phyloP scores from a whole-genome alignment of 1,139 yeast genomes.

The Wickerhamiella pararugosa region DNA sequence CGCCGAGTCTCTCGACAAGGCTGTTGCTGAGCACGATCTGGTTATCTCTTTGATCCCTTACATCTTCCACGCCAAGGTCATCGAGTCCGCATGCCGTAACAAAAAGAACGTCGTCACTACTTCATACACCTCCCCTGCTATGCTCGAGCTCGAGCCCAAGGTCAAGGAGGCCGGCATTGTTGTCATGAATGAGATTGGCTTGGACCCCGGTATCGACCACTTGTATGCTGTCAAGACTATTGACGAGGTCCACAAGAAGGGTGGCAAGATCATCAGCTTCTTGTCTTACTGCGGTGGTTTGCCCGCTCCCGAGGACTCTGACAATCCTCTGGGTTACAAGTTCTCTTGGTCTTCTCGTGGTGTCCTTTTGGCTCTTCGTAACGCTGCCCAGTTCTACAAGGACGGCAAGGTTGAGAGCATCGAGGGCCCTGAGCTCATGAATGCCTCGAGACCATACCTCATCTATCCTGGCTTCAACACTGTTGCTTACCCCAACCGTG shows the following conservation, averaged over 20 bases:
- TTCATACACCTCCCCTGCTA: constrained; percentile 87
- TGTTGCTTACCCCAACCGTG: constrained; percentile 96
- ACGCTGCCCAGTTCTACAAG: constrained; percentile 78
- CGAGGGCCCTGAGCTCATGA: constrained; percentile 85
- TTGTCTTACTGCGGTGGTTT: constrained; percentile 96
- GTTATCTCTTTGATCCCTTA: constrained; percentile 93
- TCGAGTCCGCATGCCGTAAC: constrained; percentile 79
- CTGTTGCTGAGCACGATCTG: constrained; percentile 63
- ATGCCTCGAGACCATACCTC: constrained; percentile 85
- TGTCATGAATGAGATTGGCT: constrained; percentile 38
- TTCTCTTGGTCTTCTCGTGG: constrained; percentile 99
- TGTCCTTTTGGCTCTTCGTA: constrained; percentile 86
- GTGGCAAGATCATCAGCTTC: constrained; percentile 89
- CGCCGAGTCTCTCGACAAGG: constrained; percentile 58
- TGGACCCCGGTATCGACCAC: constrained; percentile 98
- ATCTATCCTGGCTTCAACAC: constrained; percentile 92
- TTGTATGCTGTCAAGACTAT: constrained; percentile 95
- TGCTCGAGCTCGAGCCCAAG: constrained; percentile 31
- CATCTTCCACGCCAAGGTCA: constrained; percentile 84
- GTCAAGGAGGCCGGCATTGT: constrained; percentile 34
- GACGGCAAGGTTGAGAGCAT: constrained; percentile 72
- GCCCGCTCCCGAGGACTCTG: constrained; percentile 95
- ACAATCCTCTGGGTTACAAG: constrained; percentile 96
- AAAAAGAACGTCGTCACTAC: constrained; percentile 93
- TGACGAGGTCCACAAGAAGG: constrained; percentile 83